Evolutionary conservation across 2,329 filamentous ascomycete genomes (phyloP).

Genomic region (Coniochaeta sp.): DNA sequence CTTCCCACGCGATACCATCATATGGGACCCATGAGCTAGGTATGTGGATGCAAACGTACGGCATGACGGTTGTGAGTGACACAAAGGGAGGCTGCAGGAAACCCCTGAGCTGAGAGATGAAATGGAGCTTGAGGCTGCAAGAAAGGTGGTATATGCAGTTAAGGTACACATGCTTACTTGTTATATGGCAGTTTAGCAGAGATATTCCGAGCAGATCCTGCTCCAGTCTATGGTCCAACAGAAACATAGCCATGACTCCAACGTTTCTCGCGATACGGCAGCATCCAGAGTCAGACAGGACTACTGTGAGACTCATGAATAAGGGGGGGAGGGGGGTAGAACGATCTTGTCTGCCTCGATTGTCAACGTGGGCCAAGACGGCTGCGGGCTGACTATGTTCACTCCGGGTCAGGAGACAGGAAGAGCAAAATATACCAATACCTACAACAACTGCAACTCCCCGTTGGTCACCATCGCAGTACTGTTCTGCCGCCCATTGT

Average conservation of each 20-base stretch:
- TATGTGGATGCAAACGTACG: not conserved
- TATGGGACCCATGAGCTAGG: not conserved
- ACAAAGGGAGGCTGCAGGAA: not conserved
- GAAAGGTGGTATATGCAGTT: not conserved
- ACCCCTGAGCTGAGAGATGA: not conserved
- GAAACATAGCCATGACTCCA: not conserved
- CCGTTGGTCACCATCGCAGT: not conserved
- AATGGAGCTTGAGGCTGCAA: not conserved
- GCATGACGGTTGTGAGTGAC: not conserved
- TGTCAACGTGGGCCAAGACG: not conserved
- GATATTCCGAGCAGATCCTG: not conserved
- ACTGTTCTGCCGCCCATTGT: not conserved
- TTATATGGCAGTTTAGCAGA: not conserved
- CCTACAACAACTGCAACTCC: not conserved
- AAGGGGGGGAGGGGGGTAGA: not conserved
- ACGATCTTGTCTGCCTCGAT: not conserved
- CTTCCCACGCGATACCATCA: not conserved
- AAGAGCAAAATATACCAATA: not conserved
- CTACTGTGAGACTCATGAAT: not conserved
- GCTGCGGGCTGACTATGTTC: not conserved
- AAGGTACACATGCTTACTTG: not conserved
- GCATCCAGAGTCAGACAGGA: not conserved
- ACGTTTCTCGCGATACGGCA: not conserved
- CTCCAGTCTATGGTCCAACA: not conserved
- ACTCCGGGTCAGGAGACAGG: not conserved